Evolutionary conservation across 2,329 filamentous ascomycete genomes (phyloP), one percentile per base, ranked within the genome.

Genomic region (Orbilia brochopaga): DNA sequence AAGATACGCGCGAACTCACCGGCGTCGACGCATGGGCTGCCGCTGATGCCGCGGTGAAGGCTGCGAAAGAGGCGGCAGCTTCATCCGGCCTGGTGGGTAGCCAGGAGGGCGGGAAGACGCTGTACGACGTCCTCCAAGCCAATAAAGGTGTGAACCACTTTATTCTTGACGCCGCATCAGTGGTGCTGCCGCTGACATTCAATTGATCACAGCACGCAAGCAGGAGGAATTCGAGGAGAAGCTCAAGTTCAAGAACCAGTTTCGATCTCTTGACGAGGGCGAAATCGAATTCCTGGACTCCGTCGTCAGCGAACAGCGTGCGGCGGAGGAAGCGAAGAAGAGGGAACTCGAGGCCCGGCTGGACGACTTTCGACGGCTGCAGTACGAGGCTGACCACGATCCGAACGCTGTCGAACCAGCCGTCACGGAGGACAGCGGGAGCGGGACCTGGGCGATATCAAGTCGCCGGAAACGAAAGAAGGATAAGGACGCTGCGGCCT

Each of bases 171-270:
- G 27, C 13, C n/a, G 2, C 21, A n/a, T 48, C 51, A 42, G 13
- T 40, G 19, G 51, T 59, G 5, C 30, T 44, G 8, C 23, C 44
- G 24, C 55, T 61, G 32, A 65, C 27, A 17, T 24, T 52, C 30
- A 32, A 32, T 30, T 48, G 10, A 8, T 24, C 10, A 74, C 65
- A 89, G 90, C 87, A 74, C 89, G 89, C 66, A 93, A 92, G 79
- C 89, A 93, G 80, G 90, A 90, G 19, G 89, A 88, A 7, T 91
- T 92, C 78, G 90, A 92, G 78, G 90, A 93, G 79, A 83, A 87
- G 74, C 85, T 84, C 74, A 84, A 84, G 74, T 81, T 93, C 58
- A 85, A 86, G 77, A 90, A 93, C 76, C 90, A 93, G 80, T 92
- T 92, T 78, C 85, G 88, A 42, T 83, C 88, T 1, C 83, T 94